Percentiles rank a stretch among this genome's conserved stretches.
These are phyloP conservation scores for Achaetomiella virescens DNA, from an alignment of 495 filamentous ascomycete species.

Conservation along the genomic window DNA sequence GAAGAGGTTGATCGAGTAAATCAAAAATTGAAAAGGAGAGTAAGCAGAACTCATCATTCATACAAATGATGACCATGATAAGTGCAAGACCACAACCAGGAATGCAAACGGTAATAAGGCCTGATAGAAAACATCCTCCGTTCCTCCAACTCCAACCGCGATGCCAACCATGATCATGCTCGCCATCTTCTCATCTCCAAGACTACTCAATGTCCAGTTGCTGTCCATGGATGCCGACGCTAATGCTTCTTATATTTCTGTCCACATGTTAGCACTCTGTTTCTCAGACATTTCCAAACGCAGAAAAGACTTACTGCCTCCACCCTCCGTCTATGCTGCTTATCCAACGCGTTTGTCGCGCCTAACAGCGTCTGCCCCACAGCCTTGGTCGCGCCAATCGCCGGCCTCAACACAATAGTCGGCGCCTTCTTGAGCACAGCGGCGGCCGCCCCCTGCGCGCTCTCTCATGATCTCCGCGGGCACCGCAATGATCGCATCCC, in stretches of 20 bases:
- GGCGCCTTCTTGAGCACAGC: constrained; percentile 79
- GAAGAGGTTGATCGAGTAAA: no score
- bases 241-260: constrained; percentile 23
- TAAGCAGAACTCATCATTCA: no score
- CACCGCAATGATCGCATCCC: constrained; percentile 91
- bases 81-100: no score
- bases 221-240: not conserved
- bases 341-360: constrained; percentile 89
- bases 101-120: no score
- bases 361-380: constrained; percentile 85
- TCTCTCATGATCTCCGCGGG: constrained; percentile 86
- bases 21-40: no score
- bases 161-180: no score
- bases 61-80: no score
- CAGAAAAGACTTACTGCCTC: constrained; percentile 66
- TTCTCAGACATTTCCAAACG: not conserved
- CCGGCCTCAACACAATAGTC: constrained; percentile 83
- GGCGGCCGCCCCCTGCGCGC: constrained; percentile 71
- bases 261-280: not conserved
- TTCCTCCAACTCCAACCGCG: no score
- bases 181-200: not conserved
- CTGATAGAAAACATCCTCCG: no score
- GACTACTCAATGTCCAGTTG: not conserved
- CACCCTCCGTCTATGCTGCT: constrained; percentile 69
- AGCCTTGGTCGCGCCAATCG: constrained; percentile 84